Conservation (phyloP, 352 stramenopile genomes). For the Phytophthora pisi region DNA sequence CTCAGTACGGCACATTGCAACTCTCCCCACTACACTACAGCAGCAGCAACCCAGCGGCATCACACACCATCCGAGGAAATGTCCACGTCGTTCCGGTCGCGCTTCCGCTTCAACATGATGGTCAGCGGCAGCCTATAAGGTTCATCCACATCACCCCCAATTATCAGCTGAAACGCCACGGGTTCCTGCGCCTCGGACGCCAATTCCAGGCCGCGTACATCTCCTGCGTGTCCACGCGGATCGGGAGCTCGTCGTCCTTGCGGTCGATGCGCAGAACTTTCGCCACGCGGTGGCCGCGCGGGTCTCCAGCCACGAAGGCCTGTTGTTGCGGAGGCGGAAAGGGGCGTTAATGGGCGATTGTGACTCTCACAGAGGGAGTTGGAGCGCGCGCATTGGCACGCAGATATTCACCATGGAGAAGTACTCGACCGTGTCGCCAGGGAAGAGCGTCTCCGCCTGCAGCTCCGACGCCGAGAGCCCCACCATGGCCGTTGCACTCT, state of each 20-base stretch:
- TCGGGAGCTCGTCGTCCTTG: conserved; percentile 56
- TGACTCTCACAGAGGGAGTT: conserved; percentile 11
- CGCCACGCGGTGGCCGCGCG: conserved; percentile 61
- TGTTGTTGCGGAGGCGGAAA: conserved; percentile 18
- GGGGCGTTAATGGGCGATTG: neutral
- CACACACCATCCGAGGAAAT: conserved; percentile 48
- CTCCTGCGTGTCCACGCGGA: conserved; percentile 73
- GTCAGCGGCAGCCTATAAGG: conserved; percentile 60
- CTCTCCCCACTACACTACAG: neutral
- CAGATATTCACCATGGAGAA: conserved; percentile 59
- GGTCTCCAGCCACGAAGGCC: conserved; percentile 74
- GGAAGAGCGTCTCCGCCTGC: conserved; percentile 58
- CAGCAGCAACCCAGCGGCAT: neutral
- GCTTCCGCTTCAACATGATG: conserved; percentile 73
- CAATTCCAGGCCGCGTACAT: conserved; percentile 43
- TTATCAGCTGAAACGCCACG: neutral
- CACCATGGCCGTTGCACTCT: conserved; percentile 24
- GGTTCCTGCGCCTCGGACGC: neutral
- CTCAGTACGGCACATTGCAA: conserved; percentile 4
- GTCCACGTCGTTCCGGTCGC: conserved; percentile 57
- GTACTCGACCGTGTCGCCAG: conserved; percentile 81
- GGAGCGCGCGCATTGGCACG: neutral
- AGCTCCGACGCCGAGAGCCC: conserved; percentile 66
- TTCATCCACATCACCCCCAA: neutral
- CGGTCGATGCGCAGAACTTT: conserved; percentile 63